Evolutionary conservation across 2,329 filamentous ascomycete genomes (phyloP).

Genomic region (Metarhizium brunneum): DNA sequence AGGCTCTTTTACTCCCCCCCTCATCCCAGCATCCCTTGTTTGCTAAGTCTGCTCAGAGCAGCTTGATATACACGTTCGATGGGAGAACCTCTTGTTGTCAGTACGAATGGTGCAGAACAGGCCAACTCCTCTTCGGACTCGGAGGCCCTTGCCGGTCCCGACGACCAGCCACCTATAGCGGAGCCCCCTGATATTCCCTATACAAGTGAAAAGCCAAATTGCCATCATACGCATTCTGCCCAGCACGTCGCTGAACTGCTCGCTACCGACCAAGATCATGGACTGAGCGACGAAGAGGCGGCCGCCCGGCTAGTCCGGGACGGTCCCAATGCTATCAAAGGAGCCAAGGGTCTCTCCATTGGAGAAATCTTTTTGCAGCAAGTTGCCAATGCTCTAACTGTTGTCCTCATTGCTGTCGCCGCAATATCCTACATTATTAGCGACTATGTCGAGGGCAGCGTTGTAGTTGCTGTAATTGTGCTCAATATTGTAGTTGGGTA

Average conservation of each 20-base stretch:
- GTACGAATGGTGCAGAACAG: conserved; percentile 33
- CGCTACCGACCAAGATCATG: conserved; percentile 41
- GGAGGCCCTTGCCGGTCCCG: conserved; percentile 23
- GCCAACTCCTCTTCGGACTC: conserved; percentile 28
- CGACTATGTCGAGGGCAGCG: conserved; percentile 55
- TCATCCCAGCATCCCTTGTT: conserved; percentile 4
- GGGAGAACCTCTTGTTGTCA: conserved; percentile 27
- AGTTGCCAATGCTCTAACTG: conserved; percentile 67
- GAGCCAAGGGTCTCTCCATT: conserved; percentile 60
- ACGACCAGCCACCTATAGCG: conserved; percentile 31
- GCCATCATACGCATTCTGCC: conserved; percentile 27
- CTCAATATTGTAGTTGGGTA: conserved; percentile 60
- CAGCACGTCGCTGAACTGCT: conserved; percentile 26
- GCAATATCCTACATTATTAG: conserved; percentile 56
- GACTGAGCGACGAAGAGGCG: conserved; percentile 54
- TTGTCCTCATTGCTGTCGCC: conserved; percentile 68
- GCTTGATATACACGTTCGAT: conserved; percentile 27
- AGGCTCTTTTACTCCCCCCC: conserved; percentile 6
- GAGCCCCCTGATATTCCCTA: conserved; percentile 22
- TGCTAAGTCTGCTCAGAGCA: conserved; percentile 5
- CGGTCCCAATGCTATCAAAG: conserved; percentile 63
- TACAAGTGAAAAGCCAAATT: conserved; percentile 20
- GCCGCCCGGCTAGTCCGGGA: conserved; percentile 54
- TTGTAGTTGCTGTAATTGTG: conserved; percentile 54
- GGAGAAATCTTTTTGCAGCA: conserved; percentile 71